Base-by-base conservation (phyloP, 495 filamentous ascomycete species). In the Cladorrhinum samala region DNA sequence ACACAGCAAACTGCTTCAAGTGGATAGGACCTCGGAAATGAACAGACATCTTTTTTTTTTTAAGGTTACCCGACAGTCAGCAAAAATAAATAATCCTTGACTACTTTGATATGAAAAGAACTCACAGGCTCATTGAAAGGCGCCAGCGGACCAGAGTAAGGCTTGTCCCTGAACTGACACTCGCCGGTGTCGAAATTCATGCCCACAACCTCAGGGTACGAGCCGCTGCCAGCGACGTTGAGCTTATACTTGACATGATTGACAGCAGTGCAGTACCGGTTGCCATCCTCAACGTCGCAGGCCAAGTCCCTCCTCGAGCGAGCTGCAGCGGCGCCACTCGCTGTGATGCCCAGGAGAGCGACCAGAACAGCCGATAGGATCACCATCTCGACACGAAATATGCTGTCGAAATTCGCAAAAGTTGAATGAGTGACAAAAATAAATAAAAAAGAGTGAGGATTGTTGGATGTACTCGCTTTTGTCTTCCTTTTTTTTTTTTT, bases 121-220 rank as follows among this genome's bases (percentile, higher is more conserved):
- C 76, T 65, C 67, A 88, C 86, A 60, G 85, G 83, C 53, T 86
- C 83, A 61, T 83, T 68, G 47, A 87, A 74, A 0, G 87, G 87
- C 25, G 84, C 73, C 37, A 88, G 58, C 14, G 71, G 70, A 9
- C 83, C 84, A 8, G 67, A 72, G 61, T 79, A 87, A 1, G 55
- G n/a, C 55, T 68, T 73, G 19, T 68, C 57, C 19, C 62, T 49
- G 48, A 69, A 78, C 1, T 65, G 50, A 64, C 86, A 89, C 1
- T 65, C 53, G 5, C 86, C 85, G 14, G 66, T 70, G 24, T 60
- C 53, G 16, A 68, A 48, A 56, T 84, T 68, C 82, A 88, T 87
- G 42, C 57, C 51, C 9, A 68, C 71, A 36, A 89, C 78, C 46
- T 77, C 69, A 1, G 81, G 68, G 65, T 88, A 90, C 25, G 64